phyloP scores from a whole-genome alignment of 345 rosid species.

The Raphanus raphanistrum region DNA sequence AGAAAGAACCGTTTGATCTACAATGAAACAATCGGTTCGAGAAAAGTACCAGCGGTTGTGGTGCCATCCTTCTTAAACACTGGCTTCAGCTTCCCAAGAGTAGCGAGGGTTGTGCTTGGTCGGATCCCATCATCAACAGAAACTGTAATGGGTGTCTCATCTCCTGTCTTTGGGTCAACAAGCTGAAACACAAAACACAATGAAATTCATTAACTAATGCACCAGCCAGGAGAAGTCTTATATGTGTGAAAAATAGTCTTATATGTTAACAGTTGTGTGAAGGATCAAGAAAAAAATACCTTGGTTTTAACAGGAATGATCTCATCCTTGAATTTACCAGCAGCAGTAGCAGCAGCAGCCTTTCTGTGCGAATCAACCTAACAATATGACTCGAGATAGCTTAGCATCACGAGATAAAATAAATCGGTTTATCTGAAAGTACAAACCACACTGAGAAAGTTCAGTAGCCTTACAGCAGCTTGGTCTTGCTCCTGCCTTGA shows the following conservation, averaged over 20 bases:
- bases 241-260: no score
- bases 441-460: constrained; percentile 19
- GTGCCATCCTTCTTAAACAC: constrained; percentile 94
- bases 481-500: constrained; percentile 96
- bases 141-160: constrained; percentile 70
- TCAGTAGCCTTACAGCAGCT: constrained; percentile 80
- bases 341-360: constrained; percentile 98
- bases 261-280: neutral
- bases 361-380: constrained; percentile 97
- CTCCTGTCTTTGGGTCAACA: constrained; percentile 93
- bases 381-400: constrained; percentile 21
- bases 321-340: constrained; percentile 96
- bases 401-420: constrained; percentile 9
- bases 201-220: constrained; percentile 1
- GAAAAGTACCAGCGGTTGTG: constrained; percentile 85
- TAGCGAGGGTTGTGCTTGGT: constrained; percentile 62
- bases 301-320: constrained; percentile 88
- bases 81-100: constrained; percentile 73
- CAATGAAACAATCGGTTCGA: neutral
- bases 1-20: neutral
- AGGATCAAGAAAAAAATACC: constrained; percentile 48
- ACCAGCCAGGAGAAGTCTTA: neutral
- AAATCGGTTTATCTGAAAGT: neutral
- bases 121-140: constrained; percentile 98
- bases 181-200: constrained; percentile 50